Evolutionary conservation across 1,284 basidiomycete genomes (phyloP).

Genomic region (Ganoderma lucidum): DNA sequence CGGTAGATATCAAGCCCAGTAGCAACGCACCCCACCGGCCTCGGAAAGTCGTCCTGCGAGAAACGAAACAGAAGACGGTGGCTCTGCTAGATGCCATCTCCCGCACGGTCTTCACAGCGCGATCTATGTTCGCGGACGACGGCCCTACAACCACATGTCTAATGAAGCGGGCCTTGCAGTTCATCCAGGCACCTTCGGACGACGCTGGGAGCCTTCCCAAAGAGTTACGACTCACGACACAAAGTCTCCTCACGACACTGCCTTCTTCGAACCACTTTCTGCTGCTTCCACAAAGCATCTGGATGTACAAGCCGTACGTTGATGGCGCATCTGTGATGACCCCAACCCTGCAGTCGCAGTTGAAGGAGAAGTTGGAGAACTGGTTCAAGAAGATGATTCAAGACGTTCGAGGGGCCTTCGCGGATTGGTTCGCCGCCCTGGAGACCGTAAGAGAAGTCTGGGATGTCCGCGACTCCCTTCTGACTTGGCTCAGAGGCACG

Average conservation of each 20-base stretch:
- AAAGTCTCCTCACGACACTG: constrained; percentile 63
- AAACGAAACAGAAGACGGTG: constrained; percentile 60
- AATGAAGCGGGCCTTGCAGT: constrained; percentile 60
- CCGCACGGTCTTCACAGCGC: constrained; percentile 61
- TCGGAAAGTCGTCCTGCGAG: constrained; percentile 48
- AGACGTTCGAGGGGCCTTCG: constrained; percentile 52
- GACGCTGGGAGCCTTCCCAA: constrained; percentile 48
- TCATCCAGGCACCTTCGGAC: constrained; percentile 56
- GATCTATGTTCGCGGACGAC: constrained; percentile 58
- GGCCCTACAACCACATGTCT: constrained; percentile 49
- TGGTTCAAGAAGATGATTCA: constrained; percentile 69
- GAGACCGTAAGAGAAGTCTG: constrained; percentile 69
- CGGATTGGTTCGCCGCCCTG: constrained; percentile 65
- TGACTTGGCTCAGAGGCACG: constrained; percentile 52
- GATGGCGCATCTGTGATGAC: constrained; percentile 66
- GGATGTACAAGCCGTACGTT: constrained; percentile 77
- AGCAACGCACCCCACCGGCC: constrained; percentile 35
- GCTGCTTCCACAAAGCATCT: constrained; percentile 68
- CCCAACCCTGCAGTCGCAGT: constrained; percentile 50
- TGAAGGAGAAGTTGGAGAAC: constrained; percentile 55
- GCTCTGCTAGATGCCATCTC: constrained; percentile 61
- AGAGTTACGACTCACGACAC: constrained; percentile 70
- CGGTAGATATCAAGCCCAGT: constrained; percentile 31
- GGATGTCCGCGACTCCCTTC: constrained; percentile 61
- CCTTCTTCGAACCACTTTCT: constrained; percentile 79